Evolutionary conservation across 2,329 filamentous ascomycete genomes (phyloP), one percentile per base, ranked within the genome.

Genomic region (Monilinia fructicola): DNA sequence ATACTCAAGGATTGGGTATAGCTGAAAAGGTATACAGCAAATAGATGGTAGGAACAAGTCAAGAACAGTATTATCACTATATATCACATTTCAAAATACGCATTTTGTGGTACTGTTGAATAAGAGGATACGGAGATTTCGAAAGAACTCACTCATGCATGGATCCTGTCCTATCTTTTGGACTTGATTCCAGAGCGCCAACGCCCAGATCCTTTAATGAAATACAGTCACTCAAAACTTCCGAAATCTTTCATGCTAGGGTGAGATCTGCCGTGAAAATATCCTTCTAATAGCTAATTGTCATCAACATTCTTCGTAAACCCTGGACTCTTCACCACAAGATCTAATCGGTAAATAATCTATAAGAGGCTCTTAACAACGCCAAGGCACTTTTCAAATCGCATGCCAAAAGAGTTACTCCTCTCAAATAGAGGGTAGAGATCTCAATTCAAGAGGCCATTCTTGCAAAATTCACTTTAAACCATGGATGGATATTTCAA

Each of bases 11-110:
- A 44, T 28, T 31, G n/a, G 48, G 38, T 38, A 55, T 65, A 56
- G 54, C 54, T 42, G 56, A 52, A 56, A 48, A 59, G 61, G 38
- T 67, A 59, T 61, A 46, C 23, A 48, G 40, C 42, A 61, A 31
- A 54, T 65, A 65, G 54, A 67, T 40, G 38, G 42, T 38, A 40
- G 23, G 44, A 50, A 44, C 28, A 26, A 40, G 58, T 52, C 14
- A 40, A 61, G 31, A 38, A 23, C 44, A 38, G 4, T 31, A 61
- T 61, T 23, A 40, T 26, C 31, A 50, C 14, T 26, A 21, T 12
- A 54, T 42, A 26, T 7, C 46, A 62, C 7, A 26, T 53, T 28
- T 63, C 35, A 42, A 31, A 42, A 42, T 16, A 42, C 40, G n/a
- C 48, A 31, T 28, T 42, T 42, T 23, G n/a, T 40, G 35, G 31